phyloP scores from a whole-genome alignment of 805 yeast species.

The Teunomyces kruisii region DNA sequence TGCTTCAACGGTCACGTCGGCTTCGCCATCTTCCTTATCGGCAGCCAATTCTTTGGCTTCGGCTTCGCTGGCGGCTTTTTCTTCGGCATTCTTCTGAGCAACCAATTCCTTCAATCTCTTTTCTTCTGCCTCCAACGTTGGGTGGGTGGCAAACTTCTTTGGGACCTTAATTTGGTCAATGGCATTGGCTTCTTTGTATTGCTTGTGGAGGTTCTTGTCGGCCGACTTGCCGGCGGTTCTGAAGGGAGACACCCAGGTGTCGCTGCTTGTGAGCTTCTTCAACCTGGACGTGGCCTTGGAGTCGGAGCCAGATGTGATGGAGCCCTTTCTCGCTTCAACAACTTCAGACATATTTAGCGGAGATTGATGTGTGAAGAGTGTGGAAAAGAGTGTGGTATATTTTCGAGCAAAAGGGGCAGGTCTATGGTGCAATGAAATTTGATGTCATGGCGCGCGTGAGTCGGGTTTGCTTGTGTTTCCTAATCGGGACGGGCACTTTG shows the following conservation, averaged over 20 bases:
- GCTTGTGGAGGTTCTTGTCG: conserved; percentile 27
- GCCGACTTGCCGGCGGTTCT: conserved; percentile 25
- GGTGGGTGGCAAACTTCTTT: conserved; percentile 30
- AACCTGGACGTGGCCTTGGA: conserved; percentile 14
- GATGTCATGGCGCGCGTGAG: conserved; percentile 1
- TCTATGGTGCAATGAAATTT: not conserved
- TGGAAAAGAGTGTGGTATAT: not conserved
- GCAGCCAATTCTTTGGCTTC: conserved; percentile 7
- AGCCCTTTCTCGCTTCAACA: conserved; percentile 11
- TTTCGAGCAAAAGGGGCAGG: not conserved
- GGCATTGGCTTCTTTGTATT: conserved; percentile 34
- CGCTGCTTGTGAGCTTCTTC: conserved; percentile 30
- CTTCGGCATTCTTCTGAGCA: not conserved
- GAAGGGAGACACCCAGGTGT: conserved; percentile 45
- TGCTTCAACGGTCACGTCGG: conserved; percentile 9
- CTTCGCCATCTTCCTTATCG: conserved; percentile 5
- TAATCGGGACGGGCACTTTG: not conserved
- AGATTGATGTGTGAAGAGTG: not conserved
- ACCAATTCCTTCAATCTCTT: conserved; percentile 3
- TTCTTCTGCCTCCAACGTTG: not conserved
- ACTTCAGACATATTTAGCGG: conserved; percentile 17
- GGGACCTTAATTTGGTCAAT: conserved; percentile 37
- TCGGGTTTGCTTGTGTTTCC: conserved; percentile 4
- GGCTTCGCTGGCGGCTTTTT: conserved; percentile 6
- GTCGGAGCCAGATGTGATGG: conserved; percentile 6